Evolutionary conservation across 192 early-diverging fungal genomes (phyloP).

Genomic region (Haplosporangium gracile): DNA sequence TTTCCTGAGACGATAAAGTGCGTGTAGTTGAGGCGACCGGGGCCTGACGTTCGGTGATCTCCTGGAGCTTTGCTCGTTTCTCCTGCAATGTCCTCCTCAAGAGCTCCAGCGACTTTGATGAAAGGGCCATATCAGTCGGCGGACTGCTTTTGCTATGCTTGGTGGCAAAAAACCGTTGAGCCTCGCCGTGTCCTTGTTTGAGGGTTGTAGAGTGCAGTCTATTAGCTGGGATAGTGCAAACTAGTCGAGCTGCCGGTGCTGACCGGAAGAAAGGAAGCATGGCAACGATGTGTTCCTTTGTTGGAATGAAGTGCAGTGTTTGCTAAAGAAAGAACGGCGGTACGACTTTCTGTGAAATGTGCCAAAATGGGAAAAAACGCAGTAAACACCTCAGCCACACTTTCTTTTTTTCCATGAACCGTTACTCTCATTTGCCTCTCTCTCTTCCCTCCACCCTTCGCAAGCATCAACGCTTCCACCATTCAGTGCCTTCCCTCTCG

Average conservation of each 20-base stretch:
- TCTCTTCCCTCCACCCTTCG: neutral
- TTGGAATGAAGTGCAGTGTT: neutral
- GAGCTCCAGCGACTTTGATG: conserved; percentile 26
- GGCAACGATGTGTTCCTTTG: neutral
- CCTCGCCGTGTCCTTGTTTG: neutral
- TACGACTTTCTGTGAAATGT: neutral
- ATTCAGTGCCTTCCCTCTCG: conserved; percentile 49
- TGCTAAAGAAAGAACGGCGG: neutral
- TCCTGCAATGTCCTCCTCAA: conserved; percentile 22
- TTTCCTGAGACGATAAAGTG: neutral
- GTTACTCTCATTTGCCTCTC: neutral
- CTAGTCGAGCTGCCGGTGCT: neutral
- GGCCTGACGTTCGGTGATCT: conserved; percentile 27
- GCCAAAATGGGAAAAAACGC: neutral
- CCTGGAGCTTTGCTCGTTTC: conserved; percentile 29
- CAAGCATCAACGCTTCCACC: conserved; percentile 12
- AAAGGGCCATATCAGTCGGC: neutral
- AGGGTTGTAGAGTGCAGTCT: neutral
- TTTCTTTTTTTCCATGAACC: neutral
- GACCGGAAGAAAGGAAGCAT: conserved; percentile 12
- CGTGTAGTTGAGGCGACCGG: neutral
- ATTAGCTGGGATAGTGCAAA: neutral
- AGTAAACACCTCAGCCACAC: conserved; percentile 1
- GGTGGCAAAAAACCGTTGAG: conserved; percentile 11
- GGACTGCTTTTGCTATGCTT: conserved; percentile 36